These are phyloP conservation scores for Cladorrhinum samala DNA, from an alignment of 495 filamentous ascomycete species.

Conservation along the genomic window DNA sequence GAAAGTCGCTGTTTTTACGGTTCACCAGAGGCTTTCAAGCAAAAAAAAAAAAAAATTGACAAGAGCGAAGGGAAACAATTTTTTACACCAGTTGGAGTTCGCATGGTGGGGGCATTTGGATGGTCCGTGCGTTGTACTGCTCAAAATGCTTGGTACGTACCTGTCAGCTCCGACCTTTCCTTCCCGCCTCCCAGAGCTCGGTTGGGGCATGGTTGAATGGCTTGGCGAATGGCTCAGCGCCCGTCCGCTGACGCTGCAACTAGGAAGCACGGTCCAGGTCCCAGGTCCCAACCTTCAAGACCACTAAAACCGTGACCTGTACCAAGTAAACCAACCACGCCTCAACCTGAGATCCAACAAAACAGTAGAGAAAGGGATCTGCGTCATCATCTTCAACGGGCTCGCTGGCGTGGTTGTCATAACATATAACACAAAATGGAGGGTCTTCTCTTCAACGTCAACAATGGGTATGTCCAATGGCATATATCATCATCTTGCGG, in stretches of 20 bases:
- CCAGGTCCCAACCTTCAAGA: too few relatives aligned
- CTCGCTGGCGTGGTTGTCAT: slow-evolving; percentile 2
- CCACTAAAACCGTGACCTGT: background rate
- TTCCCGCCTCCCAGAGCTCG: background rate
- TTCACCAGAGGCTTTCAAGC: slow-evolving; percentile 16
- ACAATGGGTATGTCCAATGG: slow-evolving; percentile 65
- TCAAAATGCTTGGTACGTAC: slow-evolving; percentile 7
- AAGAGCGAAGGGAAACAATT: slow-evolving; percentile 29
- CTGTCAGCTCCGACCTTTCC: too few relatives aligned
- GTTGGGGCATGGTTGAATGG: background rate
- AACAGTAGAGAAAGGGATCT: background rate
- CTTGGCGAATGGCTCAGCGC: too few relatives aligned
- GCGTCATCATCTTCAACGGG: background rate
- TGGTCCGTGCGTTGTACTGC: background rate
- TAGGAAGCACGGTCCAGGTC: slow-evolving; percentile 5
- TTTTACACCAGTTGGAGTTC: slow-evolving; percentile 26
- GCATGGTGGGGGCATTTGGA: slow-evolving; percentile 18
- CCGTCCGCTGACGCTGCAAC: background rate
- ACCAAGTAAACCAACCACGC: background rate
- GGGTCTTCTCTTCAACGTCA: slow-evolving; percentile 92
- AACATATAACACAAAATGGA: slow-evolving; percentile 58
- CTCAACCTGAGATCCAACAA: background rate
- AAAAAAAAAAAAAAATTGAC: slow-evolving; percentile 25
- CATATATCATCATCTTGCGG: background rate
- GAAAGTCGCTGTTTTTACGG: slow-evolving; percentile 24